Percentiles rank a stretch among this genome's conserved stretches.
These are phyloP conservation scores for Colletotrichum navitas DNA, from an alignment of 2,329 filamentous ascomycete genomes.

Conservation along the genomic window DNA sequence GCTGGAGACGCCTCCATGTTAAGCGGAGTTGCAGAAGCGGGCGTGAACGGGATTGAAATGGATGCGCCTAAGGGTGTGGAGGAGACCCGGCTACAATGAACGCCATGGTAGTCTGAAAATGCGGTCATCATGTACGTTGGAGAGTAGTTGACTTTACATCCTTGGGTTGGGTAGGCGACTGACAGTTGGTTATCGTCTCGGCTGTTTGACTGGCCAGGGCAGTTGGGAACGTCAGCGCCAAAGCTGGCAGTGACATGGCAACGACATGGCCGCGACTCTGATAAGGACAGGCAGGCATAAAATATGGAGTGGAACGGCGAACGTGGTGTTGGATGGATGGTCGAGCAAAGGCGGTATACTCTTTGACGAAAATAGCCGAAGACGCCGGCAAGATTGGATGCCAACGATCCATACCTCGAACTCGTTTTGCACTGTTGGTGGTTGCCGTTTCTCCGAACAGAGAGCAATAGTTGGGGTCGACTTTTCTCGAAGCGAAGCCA, in stretches of 20 bases:
- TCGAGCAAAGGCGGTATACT: constrained; percentile 30
- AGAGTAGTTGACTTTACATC: constrained; percentile 28
- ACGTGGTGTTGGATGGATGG: constrained; percentile 15
- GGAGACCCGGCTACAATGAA: constrained; percentile 12
- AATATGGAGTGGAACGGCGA: constrained; percentile 31
- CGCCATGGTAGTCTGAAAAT: constrained; percentile 39
- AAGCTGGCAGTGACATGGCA: constrained; percentile 26
- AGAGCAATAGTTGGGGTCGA: constrained; percentile 36
- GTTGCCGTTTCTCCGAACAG: constrained; percentile 18
- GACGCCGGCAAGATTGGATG: constrained; percentile 15
- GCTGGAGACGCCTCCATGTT: constrained; percentile 32
- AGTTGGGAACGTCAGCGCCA: constrained; percentile 38
- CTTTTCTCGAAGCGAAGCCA: constrained; percentile 32
- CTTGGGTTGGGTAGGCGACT: constrained; percentile 15
- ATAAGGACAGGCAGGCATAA: constrained; percentile 37
- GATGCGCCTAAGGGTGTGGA: constrained; percentile 31
- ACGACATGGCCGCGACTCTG: constrained; percentile 20
- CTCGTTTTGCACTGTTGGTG: constrained; percentile 18
- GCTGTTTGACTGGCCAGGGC: constrained; percentile 13
- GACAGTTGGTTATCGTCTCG: constrained; percentile 6
- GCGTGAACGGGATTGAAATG: constrained; percentile 30
- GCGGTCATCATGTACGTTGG: constrained; percentile 41
- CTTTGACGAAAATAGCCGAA: constrained; percentile 1
- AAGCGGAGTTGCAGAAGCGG: constrained; percentile 35
- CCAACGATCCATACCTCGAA: constrained; percentile 20